Base-by-base conservation (phyloP, 257 asterid species). In the Fraxinus americana region DNA sequence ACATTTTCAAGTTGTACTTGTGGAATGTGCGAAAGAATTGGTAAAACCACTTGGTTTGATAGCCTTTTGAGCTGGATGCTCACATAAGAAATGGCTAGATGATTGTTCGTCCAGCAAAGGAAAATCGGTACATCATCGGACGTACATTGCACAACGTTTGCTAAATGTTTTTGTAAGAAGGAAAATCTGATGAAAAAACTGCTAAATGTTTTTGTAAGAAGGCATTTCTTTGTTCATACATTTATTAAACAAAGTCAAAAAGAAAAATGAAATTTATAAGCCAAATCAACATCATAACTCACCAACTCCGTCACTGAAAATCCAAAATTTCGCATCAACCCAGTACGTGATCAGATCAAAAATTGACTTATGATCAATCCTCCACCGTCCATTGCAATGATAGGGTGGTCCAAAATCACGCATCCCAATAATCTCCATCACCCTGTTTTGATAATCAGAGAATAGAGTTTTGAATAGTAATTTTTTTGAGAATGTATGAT, bases 31-130 rank as follows among this genome's bases (percentile, higher is more conserved):
- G 69, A 95, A 93, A 78, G 97, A 91, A 41, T 80, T 95, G 85
- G 77, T 95, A 75, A 91, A 71, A 76, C 98, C 98, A 73, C 88
- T 35, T 93, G 97, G 99, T 85, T 81, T 3, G 84, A 87, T 70
- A 97, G 98, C 39, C 80, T 83, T 75, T 74, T 91, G 85, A 90
- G 89, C 89, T 89, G 80, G 96, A 87, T 83, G 97, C 92, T 84
- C 86, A 91, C 85, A 93, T 5, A 14, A 45, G 54, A 13, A 45
- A 45, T 45, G 54, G 6, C 5, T 45, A 45, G 5, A 13, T 45
- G 54, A 13, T 45, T 13, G 17, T 12, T 2, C 5, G 17, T 14
- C 19, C 17, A 12, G 4, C 54, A 45, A 3, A 45, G 54, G 5
- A 45, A 39, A 45, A 12, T 45, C 17, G 6, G 4, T 13, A 45